A percentile compares a stretch with the other conserved stretches of the same genome.
Conservation (phyloP, 768 basidiomycete genomes). For the Rhizopogon vinicolor region DNA sequence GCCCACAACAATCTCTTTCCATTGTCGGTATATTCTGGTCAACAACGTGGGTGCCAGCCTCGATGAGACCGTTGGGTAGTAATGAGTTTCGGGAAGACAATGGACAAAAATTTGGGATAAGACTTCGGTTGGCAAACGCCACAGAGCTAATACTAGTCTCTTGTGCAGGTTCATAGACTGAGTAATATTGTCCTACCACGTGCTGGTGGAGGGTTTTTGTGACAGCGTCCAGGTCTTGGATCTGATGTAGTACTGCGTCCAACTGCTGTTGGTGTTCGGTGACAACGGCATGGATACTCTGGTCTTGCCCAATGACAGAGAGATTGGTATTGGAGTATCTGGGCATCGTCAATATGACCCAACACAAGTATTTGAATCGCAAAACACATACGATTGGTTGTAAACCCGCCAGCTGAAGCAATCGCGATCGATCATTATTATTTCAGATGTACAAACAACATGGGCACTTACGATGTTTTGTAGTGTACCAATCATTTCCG, state of each 20-base stretch:
- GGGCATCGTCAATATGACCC: constrained; percentile 5
- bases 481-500: no score
- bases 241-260: constrained; percentile 8
- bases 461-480: no score
- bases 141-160: constrained; percentile 14
- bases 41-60: constrained; percentile 32
- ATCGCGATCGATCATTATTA: no score
- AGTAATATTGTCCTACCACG: constrained; percentile 7
- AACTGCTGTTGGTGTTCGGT: not conserved
- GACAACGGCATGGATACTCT: constrained; percentile 10
- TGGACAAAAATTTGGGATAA: constrained; percentile 42
- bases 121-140: constrained; percentile 27
- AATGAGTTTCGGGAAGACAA: constrained; percentile 23
- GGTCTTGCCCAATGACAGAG: constrained; percentile 10
- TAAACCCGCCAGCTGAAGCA: no score
- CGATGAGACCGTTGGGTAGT: constrained; percentile 12
- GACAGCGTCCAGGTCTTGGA: constrained; percentile 9
- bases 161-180: constrained; percentile 15
- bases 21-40: constrained; percentile 7
- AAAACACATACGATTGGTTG: no score
- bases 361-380: no score
- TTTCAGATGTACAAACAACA: no score
- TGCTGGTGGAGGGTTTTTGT: constrained; percentile 10
- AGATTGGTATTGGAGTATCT: constrained; percentile 15
- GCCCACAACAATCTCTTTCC: no score